These are phyloP conservation scores for Diplogelasinospora grovesii DNA, from an alignment of 495 filamentous ascomycete species.

Conservation along the genomic window DNA sequence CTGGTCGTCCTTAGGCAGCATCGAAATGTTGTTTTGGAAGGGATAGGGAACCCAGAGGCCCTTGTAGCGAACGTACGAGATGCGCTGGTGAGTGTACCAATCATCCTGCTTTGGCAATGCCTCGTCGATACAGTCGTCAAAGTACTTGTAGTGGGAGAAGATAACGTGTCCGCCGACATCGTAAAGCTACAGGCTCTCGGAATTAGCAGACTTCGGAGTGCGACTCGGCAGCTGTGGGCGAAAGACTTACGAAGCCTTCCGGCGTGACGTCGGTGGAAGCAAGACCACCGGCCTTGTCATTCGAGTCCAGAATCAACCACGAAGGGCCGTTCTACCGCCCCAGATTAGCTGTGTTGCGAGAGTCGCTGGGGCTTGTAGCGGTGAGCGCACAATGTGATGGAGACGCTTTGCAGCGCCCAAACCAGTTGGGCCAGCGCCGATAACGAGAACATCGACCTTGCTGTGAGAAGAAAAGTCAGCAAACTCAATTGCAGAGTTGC, in stretches of 20 bases:
- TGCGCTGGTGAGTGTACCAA: conserved; percentile 97
- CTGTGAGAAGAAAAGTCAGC: conserved; percentile 41
- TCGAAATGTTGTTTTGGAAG: conserved; percentile 99
- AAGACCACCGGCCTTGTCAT: conserved; percentile 90
- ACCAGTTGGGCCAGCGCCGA: conserved; percentile 95
- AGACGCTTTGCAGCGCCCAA: conserved; percentile 96
- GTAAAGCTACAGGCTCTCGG: conserved; percentile 69
- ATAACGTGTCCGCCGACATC: conserved; percentile 99
- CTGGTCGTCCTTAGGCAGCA: conserved; percentile 96
- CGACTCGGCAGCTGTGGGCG: neutral
- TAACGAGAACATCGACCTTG: conserved; percentile 93
- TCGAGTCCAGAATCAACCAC: conserved; percentile 93
- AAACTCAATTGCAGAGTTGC: no score
- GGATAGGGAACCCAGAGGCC: conserved; percentile 94
- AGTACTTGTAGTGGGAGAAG: conserved; percentile 99
- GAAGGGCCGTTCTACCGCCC: conserved; percentile 68
- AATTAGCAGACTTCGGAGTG: neutral
- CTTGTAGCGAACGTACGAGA: conserved; percentile 98
- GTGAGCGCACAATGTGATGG: conserved; percentile 76
- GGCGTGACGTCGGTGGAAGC: conserved; percentile 93
- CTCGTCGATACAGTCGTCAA: conserved; percentile 97
- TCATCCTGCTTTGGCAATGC: conserved; percentile 87
- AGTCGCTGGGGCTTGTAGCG: conserved; percentile 14
- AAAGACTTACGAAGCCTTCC: conserved; percentile 87
- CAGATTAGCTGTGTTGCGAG: conserved; percentile 19